Evolutionary conservation across 2,329 filamentous ascomycete genomes (phyloP), one percentile per base, ranked within the genome.

Genomic region (Epichloe brachyelytri): DNA sequence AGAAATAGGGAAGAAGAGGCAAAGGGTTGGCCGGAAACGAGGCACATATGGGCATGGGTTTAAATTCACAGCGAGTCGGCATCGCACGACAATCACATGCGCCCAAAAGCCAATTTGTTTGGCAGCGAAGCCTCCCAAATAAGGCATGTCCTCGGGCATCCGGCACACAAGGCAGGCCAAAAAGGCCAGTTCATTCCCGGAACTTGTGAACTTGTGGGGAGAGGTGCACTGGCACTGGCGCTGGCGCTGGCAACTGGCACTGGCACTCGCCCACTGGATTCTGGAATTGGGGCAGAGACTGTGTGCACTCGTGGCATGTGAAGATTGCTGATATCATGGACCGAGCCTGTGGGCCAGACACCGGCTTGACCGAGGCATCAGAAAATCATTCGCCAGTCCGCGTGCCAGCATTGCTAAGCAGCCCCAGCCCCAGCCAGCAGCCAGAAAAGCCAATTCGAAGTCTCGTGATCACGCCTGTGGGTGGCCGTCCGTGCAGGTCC

Each of bases 21-120:
- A 36, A 26, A 49, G 10, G 33, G 14, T 10, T 8, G 26, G 39
- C 22, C 30, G 26, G 19, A 40, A 33, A 41, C 17, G 39, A 36
- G 8, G 34, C 39, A 49, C 34, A 7, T 30, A 10, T 30, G 30
- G 30, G 30, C 30, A 30, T 30, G 30, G 30, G 39, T 19, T 49
- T 49, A 49, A 49, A 49, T 49, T 30, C 8, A 30, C 48, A 49
- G 41, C 14, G 26, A n/a, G 20, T 49, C 48, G 48, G 48, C 47
- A 20, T 36, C 44, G 26, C 17, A n/a, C 17, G 26, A 49, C 48
- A 37, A 49, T 49, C 48, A 49, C 48, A 49, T 49, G 48, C 40
- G 19, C 26, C 22, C 48, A 26, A 37, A 15, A 48, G 37, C n/a
- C 46, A 48, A 17, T 30, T 30, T 10, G 10, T 30, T 36, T n/a